Percentiles rank a stretch among this genome's conserved stretches.
Conservation (phyloP, 2,329 filamentous ascomycete genomes). For the Biscogniauxia sp. region DNA sequence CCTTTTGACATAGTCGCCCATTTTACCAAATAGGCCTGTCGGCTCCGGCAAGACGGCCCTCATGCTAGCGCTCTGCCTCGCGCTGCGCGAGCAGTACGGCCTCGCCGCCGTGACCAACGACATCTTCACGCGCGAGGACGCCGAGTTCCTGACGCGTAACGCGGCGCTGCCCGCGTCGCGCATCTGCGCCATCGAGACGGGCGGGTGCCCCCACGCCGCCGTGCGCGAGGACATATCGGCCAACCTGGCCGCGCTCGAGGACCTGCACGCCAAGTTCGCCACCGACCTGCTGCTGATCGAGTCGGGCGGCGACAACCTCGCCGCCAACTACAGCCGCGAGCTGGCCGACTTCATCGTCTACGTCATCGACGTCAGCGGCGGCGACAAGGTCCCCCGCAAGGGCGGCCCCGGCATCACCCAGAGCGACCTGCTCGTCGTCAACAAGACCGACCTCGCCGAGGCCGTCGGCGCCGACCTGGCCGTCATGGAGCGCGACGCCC, state of each 20-base stretch:
- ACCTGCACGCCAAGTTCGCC: conserved; percentile 75
- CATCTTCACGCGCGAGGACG: conserved; percentile 97
- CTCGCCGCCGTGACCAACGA: conserved; percentile 97
- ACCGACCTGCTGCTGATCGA: conserved; percentile 91
- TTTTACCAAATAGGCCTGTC: conserved; percentile 64
- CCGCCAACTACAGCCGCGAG: conserved; percentile 93
- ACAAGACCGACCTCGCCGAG: conserved; percentile 94
- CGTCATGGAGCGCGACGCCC: conserved; percentile 92
- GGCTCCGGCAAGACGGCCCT: conserved; percentile 96
- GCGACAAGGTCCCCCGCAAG: conserved; percentile 95
- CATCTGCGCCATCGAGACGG: conserved; percentile 95
- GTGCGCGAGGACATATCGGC: conserved; percentile 95
- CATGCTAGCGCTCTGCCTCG: conserved; percentile 89
- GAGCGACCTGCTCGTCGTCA: conserved; percentile 88
- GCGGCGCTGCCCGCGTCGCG: conserved; percentile 76
- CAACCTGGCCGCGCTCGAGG: conserved; percentile 89
- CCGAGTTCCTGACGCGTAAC: conserved; percentile 91
- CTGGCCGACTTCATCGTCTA: conserved; percentile 98
- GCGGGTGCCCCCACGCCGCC: conserved; percentile 93
- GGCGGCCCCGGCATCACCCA: conserved; percentile 97
- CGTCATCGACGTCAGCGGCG: conserved; percentile 94
- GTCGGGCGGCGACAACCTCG: conserved; percentile 92
- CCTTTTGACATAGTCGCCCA: conserved; percentile 14
- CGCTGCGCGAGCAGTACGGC: conserved; percentile 75
- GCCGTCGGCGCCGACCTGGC: conserved; percentile 83